These are phyloP conservation scores for Starmerella floricola DNA, from an alignment of 805 yeast species.

Conservation along the genomic window DNA sequence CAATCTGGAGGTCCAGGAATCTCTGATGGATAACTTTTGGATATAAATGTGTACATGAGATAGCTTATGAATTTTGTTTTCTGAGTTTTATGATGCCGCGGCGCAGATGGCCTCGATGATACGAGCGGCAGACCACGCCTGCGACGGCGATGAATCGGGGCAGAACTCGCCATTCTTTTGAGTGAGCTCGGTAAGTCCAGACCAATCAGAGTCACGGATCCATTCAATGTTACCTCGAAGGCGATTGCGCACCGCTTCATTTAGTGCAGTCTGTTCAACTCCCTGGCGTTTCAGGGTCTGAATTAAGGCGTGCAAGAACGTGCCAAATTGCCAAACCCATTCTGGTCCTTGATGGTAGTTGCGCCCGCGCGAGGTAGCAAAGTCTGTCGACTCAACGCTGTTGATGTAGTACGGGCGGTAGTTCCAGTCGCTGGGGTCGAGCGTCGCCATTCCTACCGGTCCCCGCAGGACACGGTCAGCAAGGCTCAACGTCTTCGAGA, in stretches of 20 bases:
- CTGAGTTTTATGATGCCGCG: background rate
- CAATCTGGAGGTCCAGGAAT: no score
- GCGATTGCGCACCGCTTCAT: conserved; percentile 45
- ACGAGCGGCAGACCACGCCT: conserved; percentile 92
- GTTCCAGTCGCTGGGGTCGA: conserved; percentile 86
- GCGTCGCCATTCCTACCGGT: conserved; percentile 80
- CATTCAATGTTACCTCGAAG: conserved; percentile 54
- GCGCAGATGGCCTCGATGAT: conserved; percentile 57
- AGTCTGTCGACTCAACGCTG: conserved; percentile 68
- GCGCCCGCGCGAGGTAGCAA: conserved; percentile 88
- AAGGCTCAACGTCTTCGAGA: conserved; percentile 48
- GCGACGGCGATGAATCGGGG: conserved; percentile 83
- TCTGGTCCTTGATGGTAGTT: conserved; percentile 99
- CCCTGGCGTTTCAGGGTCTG: conserved; percentile 38
- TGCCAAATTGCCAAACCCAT: conserved; percentile 92
- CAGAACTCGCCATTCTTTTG: conserved; percentile 77
- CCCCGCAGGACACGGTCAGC: conserved; percentile 75
- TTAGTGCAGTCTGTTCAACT: conserved; percentile 30
- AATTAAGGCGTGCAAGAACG: conserved; percentile 65
- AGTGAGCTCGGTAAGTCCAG: conserved; percentile 85
- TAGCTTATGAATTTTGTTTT: background rate
- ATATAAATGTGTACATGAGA: background rate
- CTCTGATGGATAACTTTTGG: no score
- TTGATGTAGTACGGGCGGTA: conserved; percentile 83
- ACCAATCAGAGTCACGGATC: conserved; percentile 75